Evolutionary conservation across 768 basidiomycete species (phyloP), one percentile per base, ranked within the genome.

Genomic region (Boletus edulis): DNA sequence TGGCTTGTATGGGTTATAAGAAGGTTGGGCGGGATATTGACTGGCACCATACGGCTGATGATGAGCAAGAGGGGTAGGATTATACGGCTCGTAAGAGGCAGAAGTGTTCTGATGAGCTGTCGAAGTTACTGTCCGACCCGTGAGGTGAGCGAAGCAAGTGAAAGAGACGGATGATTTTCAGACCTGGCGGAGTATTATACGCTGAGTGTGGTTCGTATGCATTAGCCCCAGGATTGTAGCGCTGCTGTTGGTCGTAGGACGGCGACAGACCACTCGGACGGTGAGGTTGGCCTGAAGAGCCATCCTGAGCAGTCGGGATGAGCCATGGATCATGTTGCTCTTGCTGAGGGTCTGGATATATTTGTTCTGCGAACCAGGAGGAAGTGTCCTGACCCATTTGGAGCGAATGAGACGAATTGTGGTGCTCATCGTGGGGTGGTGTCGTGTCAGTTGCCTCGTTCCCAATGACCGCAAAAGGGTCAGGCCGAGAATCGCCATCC

Each of bases 391-490:
- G 72, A 18, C 71, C 71, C 72, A 73, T 68, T 49, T 62, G 62
- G 50, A 45, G 52, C 47, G 63, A 46, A 63, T 60, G 55, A 49
- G 68, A 62, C n/a, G 63, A 59, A 51, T 56, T 52, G 46, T 62
- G 59, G 61, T 62, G 51, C 44, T 70, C 65, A 49, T 66, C 58
- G 39, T 56, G 58, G 55, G 63, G 47, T 57, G 64, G 60, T 55
- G 66, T 64, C 56, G 73, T 68, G 66, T 69, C 63, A 46, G 64
- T 60, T 48, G 60, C 58, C 54, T 70, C 66, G 56, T 74, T 70
- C 44, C 82, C 84, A 57, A 86, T 76, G 51, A 78, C 73, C 57
- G 85, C 80, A 73, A 88, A 88, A 49, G 81, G 81, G 72, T 89
- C 86, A 32, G 79, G 75, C 17, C 73, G 74, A 48, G 81, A 65